Percentiles rank a stretch among this genome's conserved stretches.
phyloP scores from a whole-genome alignment of 1,284 basidiomycete species.

The Salmacisia buchloeana region DNA sequence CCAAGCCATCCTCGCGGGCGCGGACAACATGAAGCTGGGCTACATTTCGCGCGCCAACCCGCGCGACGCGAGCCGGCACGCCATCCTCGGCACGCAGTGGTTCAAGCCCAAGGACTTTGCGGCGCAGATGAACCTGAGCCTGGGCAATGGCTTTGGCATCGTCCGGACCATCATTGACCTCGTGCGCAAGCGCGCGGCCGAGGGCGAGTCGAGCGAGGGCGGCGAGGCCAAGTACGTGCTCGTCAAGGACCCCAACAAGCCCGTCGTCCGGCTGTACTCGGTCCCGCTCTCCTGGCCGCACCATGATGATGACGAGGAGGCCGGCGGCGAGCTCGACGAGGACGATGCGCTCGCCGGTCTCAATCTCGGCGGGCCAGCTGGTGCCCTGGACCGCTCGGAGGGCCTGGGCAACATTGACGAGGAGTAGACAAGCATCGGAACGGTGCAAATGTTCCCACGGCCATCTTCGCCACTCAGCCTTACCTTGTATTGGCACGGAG shows the following conservation, averaged over 20 bases:
- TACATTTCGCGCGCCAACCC: constrained; percentile 86
- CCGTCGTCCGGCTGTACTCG: constrained; percentile 84
- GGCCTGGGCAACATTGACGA: too few relatives aligned
- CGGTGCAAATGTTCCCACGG: too few relatives aligned
- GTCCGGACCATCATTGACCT: constrained; percentile 56
- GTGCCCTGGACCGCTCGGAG: too few relatives aligned
- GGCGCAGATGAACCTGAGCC: constrained; percentile 85
- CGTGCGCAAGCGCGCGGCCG: constrained; percentile 33
- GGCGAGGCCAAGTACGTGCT: constrained; percentile 40
- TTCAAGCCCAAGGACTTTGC: constrained; percentile 94
- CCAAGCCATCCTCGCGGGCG: constrained; percentile 89
- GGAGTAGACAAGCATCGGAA: too few relatives aligned
- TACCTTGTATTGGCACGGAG: too few relatives aligned
- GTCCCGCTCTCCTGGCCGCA: constrained; percentile 79
- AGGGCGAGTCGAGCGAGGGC: constrained; percentile 11
- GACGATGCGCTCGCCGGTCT: constrained; percentile 24
- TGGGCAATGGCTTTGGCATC: constrained; percentile 97
- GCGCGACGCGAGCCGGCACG: constrained; percentile 88
- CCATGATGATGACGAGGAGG: constrained; percentile 53
- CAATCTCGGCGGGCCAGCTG: too few relatives aligned
- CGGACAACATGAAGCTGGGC: constrained; percentile 97
- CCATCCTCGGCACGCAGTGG: constrained; percentile 88
- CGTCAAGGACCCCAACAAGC: constrained; percentile 53
- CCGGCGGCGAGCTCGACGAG: constrained; percentile 59
- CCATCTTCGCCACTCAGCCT: too few relatives aligned